Conservation (phyloP, 768 basidiomycete genomes). For the Mycena kentingensis region DNA sequence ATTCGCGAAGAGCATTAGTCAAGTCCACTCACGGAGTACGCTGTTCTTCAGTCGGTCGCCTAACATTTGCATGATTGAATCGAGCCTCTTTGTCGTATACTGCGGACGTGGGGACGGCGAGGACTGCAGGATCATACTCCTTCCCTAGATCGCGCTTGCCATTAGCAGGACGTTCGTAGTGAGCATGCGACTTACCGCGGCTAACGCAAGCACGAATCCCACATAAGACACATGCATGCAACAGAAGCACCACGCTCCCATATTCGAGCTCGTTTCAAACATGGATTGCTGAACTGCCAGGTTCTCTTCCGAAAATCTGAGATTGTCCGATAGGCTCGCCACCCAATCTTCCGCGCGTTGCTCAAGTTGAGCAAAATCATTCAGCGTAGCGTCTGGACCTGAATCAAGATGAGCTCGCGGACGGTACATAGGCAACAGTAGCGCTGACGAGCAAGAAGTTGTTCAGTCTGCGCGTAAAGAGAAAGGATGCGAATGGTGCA, state of each 20-base stretch:
- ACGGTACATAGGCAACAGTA: constrained; percentile 17
- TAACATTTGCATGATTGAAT: constrained; percentile 48
- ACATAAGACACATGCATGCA: constrained; percentile 75
- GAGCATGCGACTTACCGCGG: constrained; percentile 67
- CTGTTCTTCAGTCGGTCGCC: constrained; percentile 54
- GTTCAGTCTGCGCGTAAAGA: constrained; percentile 64
- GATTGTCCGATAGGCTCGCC: constrained; percentile 65
- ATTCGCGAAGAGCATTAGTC: constrained; percentile 37
- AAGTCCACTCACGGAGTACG: constrained; percentile 55
- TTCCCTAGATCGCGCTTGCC: constrained; percentile 2
- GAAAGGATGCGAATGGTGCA: constrained; percentile 72
- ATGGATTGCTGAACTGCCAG: constrained; percentile 69
- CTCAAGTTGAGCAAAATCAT: constrained; percentile 41
- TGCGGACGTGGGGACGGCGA: constrained; percentile 28
- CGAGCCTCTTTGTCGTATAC: constrained; percentile 46
- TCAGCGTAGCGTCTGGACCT: constrained; percentile 40
- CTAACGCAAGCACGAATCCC: constrained; percentile 63
- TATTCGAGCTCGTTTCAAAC: constrained; percentile 79
- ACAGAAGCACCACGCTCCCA: constrained; percentile 81
- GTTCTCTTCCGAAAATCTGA: constrained; percentile 71
- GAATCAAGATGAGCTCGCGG: constrained; percentile 14
- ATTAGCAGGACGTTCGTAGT: no score
- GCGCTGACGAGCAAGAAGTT: constrained; percentile 50
- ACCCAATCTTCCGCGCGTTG: constrained; percentile 61
- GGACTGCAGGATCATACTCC: constrained; percentile 2